phyloP scores from a whole-genome alignment of 129 eudicot species.

The Solidago caesia region DNA sequence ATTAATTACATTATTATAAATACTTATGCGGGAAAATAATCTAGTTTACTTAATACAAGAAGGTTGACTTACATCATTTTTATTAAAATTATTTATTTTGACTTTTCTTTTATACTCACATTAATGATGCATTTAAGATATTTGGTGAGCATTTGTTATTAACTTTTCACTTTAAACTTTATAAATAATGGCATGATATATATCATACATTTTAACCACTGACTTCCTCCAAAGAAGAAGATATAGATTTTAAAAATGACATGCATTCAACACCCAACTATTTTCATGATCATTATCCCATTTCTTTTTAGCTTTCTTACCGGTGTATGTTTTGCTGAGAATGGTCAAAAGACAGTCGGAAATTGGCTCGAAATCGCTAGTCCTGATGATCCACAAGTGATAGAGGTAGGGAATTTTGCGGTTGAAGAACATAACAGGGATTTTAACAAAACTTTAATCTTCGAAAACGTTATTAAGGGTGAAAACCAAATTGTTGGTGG shows the following conservation, averaged over 20 bases:
- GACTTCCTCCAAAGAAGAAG: not conserved
- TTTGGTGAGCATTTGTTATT: slow-evolving; percentile 19
- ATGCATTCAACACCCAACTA: not conserved
- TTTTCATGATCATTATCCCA: not conserved
- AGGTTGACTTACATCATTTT: too few relatives aligned
- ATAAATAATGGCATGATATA: not conserved
- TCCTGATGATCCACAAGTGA: slow-evolving; percentile 14
- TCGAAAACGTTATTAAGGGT: slow-evolving; percentile 7
- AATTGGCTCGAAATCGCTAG: slow-evolving; percentile 16
- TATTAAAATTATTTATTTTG: too few relatives aligned
- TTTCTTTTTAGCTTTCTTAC: not conserved
- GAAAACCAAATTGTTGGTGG: slow-evolving; percentile 24
- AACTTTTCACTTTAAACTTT: not conserved
- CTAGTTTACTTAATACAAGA: too few relatives aligned
- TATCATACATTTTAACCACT: not conserved
- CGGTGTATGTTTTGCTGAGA: not conserved
- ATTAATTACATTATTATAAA: too few relatives aligned
- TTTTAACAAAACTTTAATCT: slow-evolving; percentile 4
- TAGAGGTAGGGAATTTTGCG: slow-evolving; percentile 10
- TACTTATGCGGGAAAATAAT: too few relatives aligned
- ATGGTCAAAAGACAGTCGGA: slow-evolving; percentile 22
- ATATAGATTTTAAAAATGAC: not conserved
- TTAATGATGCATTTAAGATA: slow-evolving; percentile 23
- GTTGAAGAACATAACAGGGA: slow-evolving; percentile 16
- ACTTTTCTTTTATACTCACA: not conserved